Evolutionary conservation across 352 stramenopile genomes (phyloP), one percentile per base, ranked within the genome.

Genomic region (Elongisporangium prolatum): DNA sequence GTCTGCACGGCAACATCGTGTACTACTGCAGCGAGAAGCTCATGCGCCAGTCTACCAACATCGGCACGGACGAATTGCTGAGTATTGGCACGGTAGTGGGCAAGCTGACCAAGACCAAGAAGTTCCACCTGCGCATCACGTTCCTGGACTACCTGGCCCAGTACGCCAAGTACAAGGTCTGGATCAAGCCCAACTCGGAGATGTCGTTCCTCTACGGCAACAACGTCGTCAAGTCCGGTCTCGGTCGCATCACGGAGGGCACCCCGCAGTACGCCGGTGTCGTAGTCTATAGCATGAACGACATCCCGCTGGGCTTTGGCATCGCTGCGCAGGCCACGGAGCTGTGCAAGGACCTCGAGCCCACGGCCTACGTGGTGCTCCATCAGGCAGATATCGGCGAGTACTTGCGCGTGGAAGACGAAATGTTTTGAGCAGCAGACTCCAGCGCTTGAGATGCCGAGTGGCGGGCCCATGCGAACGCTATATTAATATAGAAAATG

Each of bases 181-280:
- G 97, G 97, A 97, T 99, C 54, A 99, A 99, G 81, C 93, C 96
- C 22, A 98, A 96, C 74, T 97, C 96, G 61, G 97, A 99, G 84
- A 99, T 99, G 97, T 97, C 86, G 14, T 99, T 99, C 80, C 74
- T 99, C 21, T 99, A 99, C 71, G 97, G 97, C 61, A 99, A 99
- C 78, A 96, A 99, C 77, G 88, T 99, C 13, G 91, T 97, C 60
- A 99, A 99, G 82, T 97, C 88, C 24, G 97, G 97, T 56, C 81
- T 99, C 25, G 97, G 90, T 24, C 83, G 96, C 50, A 99, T 99
- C 78, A 99, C 97, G 28, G 97, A 99, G 63, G 88, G 84, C 56
- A 98, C 91, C 53, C 97, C 97, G 21, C 96, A 99, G 86, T 99
- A 99, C 85, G 96, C 93, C 8, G 97, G 97, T 48, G 96, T 99